These are phyloP conservation scores for Fusarium guadeloupense DNA, from an alignment of 2,329 filamentous ascomycete species.

Conservation along the genomic window DNA sequence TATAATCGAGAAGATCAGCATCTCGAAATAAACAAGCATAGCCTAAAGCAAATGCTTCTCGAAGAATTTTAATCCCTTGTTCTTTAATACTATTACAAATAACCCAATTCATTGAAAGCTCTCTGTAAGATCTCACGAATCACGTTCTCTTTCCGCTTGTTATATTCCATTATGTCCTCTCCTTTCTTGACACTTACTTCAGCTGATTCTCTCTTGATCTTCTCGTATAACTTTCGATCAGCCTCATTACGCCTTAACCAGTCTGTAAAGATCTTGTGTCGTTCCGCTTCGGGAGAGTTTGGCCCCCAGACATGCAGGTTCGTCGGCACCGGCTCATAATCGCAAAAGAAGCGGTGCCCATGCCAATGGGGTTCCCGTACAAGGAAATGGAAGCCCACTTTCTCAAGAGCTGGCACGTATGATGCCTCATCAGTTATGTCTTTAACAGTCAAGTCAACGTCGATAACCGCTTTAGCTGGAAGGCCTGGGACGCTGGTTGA, in stretches of 20 bases:
- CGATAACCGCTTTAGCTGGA: constrained; percentile 61
- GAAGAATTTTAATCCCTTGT: too few relatives aligned
- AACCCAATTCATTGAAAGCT: constrained; percentile 41
- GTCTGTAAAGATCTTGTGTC: constrained; percentile 57
- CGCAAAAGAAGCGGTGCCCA: constrained; percentile 57
- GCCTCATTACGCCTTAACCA: constrained; percentile 52
- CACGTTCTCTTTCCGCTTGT: constrained; percentile 51
- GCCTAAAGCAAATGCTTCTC: too few relatives aligned
- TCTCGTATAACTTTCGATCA: constrained; percentile 52
- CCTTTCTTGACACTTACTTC: constrained; percentile 32
- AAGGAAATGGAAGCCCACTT: constrained; percentile 56
- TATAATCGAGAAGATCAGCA: too few relatives aligned
- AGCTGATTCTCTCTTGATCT: neutral
- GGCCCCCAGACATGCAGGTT: constrained; percentile 62
- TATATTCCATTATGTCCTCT: constrained; percentile 51
- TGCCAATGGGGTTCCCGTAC: constrained; percentile 58
- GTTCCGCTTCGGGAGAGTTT: constrained; percentile 52
- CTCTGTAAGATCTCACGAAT: constrained; percentile 51
- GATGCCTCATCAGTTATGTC: constrained; percentile 52
- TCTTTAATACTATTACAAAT: constrained; percentile 1
- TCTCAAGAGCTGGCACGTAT: constrained; percentile 56
- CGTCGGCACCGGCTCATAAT: constrained; percentile 47
- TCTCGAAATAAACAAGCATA: too few relatives aligned
- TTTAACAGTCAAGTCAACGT: constrained; percentile 59
- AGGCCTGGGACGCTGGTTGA: constrained; percentile 61